These are phyloP conservation scores for Schizophyllum commune DNA, from an alignment of 1,284 basidiomycete species.

Conservation along the genomic window DNA sequence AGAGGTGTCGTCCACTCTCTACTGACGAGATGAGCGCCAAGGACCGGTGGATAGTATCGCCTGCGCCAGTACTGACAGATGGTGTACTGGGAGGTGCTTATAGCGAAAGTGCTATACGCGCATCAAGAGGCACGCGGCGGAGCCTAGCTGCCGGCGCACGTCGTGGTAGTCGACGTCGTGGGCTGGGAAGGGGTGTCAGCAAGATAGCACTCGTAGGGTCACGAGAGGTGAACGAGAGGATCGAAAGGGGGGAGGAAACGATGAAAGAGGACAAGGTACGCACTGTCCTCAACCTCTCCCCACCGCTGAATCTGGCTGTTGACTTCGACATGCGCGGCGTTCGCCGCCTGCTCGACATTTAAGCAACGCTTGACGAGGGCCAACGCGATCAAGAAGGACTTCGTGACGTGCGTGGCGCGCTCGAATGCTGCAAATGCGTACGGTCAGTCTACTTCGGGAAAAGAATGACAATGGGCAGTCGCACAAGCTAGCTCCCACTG, in stretches of 20 bases:
- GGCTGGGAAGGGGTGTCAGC: constrained; percentile 36
- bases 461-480: too few species aligned
- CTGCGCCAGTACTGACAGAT: not conserved
- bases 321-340: constrained; percentile 89
- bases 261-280: constrained; percentile 28
- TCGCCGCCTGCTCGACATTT: constrained; percentile 78
- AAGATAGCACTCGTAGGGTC: not conserved
- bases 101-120: not conserved
- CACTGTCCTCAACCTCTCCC: constrained; percentile 99
- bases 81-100: not conserved
- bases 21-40: too few species aligned
- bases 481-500: constrained; percentile 86
- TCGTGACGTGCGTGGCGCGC: constrained; percentile 83
- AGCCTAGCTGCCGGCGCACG: constrained; percentile 81
- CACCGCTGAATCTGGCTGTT: constrained; percentile 91
- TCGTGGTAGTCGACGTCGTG: constrained; percentile 98
- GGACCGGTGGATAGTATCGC: not conserved
- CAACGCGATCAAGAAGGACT: constrained; percentile 86
- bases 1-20: too few species aligned
- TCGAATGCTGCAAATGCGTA: constrained; percentile 67
- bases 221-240: not conserved
- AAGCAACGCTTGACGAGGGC: constrained; percentile 76
- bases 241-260: constrained; percentile 6
- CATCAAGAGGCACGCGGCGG: constrained; percentile 44
- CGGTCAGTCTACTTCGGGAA: too few species aligned